Percentiles rank a stretch among this genome's conserved stretches.
These are phyloP conservation scores for Apocynum venetum DNA, from an alignment of 257 asterid species.

Conservation along the genomic window DNA sequence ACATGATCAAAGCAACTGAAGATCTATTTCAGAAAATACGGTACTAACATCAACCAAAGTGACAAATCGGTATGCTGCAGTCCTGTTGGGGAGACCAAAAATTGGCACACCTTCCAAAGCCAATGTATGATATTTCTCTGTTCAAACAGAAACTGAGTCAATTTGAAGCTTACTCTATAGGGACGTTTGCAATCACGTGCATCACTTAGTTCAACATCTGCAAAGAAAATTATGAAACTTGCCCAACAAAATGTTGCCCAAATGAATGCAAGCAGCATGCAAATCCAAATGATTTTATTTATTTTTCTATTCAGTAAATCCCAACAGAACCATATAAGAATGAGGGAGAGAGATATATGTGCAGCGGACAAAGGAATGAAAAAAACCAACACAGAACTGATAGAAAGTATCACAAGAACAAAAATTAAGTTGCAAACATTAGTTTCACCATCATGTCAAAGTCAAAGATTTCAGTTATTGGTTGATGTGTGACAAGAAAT, in stretches of 20 bases:
- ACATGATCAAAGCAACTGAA: background rate
- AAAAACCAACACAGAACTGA: background rate
- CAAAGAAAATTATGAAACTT: background rate
- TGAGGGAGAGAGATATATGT: background rate
- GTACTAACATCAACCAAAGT: conserved; percentile 88
- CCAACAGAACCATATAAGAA: background rate
- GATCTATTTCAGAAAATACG: conserved; percentile 13
- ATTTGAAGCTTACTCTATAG: background rate
- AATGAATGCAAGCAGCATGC: background rate
- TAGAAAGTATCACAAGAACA: background rate
- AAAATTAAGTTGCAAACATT: background rate
- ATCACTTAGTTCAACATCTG: background rate
- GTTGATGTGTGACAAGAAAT: background rate
- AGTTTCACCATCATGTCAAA: background rate
- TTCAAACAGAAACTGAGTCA: conserved; percentile 8
- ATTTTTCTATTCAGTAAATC: background rate
- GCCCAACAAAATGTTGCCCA: background rate
- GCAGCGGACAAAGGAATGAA: background rate
- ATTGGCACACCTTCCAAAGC: conserved; percentile 85
- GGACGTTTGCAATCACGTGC: background rate
- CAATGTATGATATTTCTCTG: conserved; percentile 85
- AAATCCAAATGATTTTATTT: background rate
- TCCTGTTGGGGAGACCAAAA: conserved; percentile 74
- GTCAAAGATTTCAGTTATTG: background rate
- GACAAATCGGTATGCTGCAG: conserved; percentile 95